Percentiles rank a stretch among this genome's conserved stretches.
phyloP scores from a whole-genome alignment of 2,329 filamentous ascomycete genomes.

The Fusarium proliferatum region DNA sequence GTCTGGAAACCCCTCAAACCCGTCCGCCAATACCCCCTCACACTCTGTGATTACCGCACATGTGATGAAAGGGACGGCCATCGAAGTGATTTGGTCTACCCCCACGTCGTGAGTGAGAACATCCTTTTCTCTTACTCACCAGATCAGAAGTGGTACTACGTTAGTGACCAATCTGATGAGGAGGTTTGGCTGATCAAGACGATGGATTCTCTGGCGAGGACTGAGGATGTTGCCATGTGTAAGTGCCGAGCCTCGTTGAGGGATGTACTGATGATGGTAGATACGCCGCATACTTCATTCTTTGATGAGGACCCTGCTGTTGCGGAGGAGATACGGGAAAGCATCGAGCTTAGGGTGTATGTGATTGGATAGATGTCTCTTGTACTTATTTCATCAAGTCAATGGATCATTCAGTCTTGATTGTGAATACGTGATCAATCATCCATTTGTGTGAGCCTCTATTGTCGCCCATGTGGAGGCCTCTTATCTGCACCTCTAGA shows the following conservation, averaged over 20 bases:
- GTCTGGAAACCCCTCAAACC: not conserved
- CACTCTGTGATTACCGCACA: not conserved
- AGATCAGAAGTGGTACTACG: not conserved
- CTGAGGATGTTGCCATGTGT: not conserved
- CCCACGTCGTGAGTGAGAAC: not conserved
- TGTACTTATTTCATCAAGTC: too few relatives aligned
- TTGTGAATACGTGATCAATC: too few relatives aligned
- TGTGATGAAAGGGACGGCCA: accelerated
- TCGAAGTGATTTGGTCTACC: not conserved
- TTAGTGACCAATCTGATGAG: not conserved
- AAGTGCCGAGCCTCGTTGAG: not conserved
- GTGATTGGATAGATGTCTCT: not conserved
- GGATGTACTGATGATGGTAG: not conserved
- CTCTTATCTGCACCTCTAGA: not conserved
- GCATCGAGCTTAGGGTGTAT: not conserved
- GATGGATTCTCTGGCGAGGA: not conserved
- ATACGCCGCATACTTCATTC: not conserved
- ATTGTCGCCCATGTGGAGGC: too few relatives aligned
- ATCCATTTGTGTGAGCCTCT: too few relatives aligned
- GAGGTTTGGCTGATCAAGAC: not conserved
- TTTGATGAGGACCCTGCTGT: not conserved
- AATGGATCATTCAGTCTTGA: too few relatives aligned
- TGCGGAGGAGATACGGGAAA: not conserved
- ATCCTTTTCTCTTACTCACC: not conserved
- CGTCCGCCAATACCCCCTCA: not conserved